Percentiles rank a stretch among this genome's conserved stretches.
phyloP scores from a whole-genome alignment of 2,329 filamentous ascomycete genomes.

The Diaporthe sp. region DNA sequence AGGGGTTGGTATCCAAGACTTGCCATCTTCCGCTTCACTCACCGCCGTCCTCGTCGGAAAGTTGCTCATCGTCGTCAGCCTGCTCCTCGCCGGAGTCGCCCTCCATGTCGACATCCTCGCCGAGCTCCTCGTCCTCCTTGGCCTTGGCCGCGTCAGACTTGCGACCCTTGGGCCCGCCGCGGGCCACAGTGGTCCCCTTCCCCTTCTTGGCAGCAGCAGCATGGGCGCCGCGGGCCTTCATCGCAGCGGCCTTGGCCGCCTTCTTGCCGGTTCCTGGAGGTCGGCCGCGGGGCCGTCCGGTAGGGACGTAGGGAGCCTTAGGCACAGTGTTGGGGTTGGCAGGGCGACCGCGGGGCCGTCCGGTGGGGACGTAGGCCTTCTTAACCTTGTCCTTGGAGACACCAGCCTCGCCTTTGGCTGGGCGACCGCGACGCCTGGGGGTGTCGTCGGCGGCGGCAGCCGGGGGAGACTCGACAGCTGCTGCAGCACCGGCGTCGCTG shows the following conservation, averaged over 20 bases:
- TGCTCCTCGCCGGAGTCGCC: constrained; percentile 18
- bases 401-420: constrained; percentile 33
- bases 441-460: constrained; percentile 12
- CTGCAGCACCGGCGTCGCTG: constrained; percentile 25
- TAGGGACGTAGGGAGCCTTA: constrained; percentile 38
- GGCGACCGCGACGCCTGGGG: constrained; percentile 22
- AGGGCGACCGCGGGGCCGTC: constrained; percentile 39
- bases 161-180: constrained; percentile 26
- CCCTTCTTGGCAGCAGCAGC: constrained; percentile 21
- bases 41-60: constrained; percentile 36
- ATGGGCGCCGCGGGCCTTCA: background rate
- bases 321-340: background rate
- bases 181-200: constrained; percentile 13
- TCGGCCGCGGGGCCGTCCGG: constrained; percentile 36
- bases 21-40: constrained; percentile 41
- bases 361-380: constrained; percentile 23
- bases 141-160: constrained; percentile 27
- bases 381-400: constrained; percentile 27
- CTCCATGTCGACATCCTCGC: constrained; percentile 34
- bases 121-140: constrained; percentile 30
- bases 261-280: constrained; percentile 38
- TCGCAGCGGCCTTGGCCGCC: constrained; percentile 1
- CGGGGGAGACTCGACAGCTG: background rate
- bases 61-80: constrained; percentile 16
- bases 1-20: constrained; percentile 31